Conservation (phyloP, 202 grass and related monocot genomes). For the Carex arenaria region DNA sequence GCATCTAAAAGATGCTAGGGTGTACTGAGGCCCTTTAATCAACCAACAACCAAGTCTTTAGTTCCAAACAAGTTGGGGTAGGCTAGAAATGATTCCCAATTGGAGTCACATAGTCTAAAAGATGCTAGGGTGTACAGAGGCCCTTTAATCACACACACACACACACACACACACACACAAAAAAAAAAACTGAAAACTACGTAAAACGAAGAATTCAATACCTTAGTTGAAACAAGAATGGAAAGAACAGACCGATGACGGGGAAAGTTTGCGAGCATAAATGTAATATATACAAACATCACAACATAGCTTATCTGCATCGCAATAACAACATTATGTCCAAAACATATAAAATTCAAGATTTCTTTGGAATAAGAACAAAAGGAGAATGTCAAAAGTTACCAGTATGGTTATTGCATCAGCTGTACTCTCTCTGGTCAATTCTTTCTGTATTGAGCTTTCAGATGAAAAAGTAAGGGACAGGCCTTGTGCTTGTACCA, state of each 20-base stretch:
- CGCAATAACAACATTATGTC: constrained; percentile 31
- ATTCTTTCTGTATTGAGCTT: constrained; percentile 91
- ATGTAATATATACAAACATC: constrained; percentile 97
- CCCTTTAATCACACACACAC: constrained; percentile 1
- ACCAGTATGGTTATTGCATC: constrained; percentile 92
- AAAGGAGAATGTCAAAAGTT: constrained; percentile 20
- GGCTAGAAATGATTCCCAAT: too few relatives aligned
- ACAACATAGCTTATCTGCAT: constrained; percentile 95
- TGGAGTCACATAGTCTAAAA: too few relatives aligned
- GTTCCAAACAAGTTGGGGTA: too few relatives aligned
- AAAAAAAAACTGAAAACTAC: neutral
- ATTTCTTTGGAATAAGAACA: constrained; percentile 25
- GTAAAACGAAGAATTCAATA: constrained; percentile 31
- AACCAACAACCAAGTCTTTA: too few relatives aligned
- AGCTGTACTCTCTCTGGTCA: constrained; percentile 86
- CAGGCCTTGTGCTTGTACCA: constrained; percentile 77
- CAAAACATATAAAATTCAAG: constrained; percentile 18
- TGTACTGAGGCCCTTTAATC: too few relatives aligned
- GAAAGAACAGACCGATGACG: constrained; percentile 31
- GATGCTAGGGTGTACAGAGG: too few relatives aligned
- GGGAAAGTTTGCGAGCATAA: constrained; percentile 73
- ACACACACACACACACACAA: constrained; percentile 4
- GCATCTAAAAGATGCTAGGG: too few relatives aligned
- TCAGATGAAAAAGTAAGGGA: constrained; percentile 92
- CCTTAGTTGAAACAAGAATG: constrained; percentile 91